Conservation (phyloP, 768 basidiomycete genomes). For the Mycena alexandri region DNA sequence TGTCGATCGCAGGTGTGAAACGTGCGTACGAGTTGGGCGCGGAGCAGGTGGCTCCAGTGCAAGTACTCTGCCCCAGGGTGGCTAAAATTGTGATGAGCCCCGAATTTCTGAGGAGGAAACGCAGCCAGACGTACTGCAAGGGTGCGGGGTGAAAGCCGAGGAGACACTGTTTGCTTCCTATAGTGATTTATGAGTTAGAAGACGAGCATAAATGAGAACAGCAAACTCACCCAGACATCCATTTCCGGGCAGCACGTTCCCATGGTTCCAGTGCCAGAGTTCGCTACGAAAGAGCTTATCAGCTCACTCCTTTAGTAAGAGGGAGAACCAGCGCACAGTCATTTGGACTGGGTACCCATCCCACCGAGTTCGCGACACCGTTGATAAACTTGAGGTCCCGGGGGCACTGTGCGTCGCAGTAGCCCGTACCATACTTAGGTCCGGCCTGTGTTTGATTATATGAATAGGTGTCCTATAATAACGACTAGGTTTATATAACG, state of each 20-base stretch:
- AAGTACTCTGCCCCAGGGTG: no score
- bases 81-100: no score
- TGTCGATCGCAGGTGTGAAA: conserved; percentile 2
- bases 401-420: no score
- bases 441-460: no score
- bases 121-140: conserved; percentile 44
- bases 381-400: no score
- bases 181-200: conserved; percentile 44
- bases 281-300: conserved; percentile 36
- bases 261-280: conserved; percentile 49
- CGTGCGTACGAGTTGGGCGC: conserved; percentile 29
- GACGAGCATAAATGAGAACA: conserved; percentile 2
- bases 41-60: conserved; percentile 50
- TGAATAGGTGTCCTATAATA: conserved; percentile 73
- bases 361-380: conserved; percentile 21
- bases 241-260: conserved; percentile 37
- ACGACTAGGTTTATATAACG: conserved; percentile 50
- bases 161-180: conserved; percentile 38
- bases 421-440: no score
- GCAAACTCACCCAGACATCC: conserved; percentile 27
- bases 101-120: conserved; percentile 27
- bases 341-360: conserved; percentile 23
- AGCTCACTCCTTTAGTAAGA: neutral
- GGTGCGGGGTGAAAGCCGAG: conserved; percentile 57
- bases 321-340: conserved; percentile 2